Evolutionary conservation across 176 grass and related monocot species (phyloP).

Genomic region (Pharus latifolius): DNA sequence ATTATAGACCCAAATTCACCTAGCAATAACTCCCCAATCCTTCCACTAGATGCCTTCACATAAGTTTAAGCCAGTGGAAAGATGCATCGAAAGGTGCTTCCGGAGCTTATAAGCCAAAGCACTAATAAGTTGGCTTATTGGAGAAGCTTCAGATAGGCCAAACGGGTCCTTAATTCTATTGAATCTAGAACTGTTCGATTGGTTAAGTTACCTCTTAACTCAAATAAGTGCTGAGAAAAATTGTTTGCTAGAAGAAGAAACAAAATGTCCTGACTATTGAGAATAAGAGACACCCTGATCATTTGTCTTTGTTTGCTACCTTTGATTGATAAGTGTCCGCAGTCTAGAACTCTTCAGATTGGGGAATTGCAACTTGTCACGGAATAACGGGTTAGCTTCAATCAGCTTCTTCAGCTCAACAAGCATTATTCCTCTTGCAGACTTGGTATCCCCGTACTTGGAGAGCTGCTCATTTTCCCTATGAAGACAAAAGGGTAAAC

Average conservation of each 20-base stretch:
- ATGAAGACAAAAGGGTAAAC: conserved; percentile 7
- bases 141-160: too few species aligned
- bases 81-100: too few species aligned
- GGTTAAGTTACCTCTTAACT: not conserved
- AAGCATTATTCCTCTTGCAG: conserved; percentile 94
- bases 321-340: conserved; percentile 95
- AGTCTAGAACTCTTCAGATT: conserved; percentile 91
- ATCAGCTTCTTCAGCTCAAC: conserved; percentile 96
- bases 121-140: too few species aligned
- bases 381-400: conserved; percentile 94
- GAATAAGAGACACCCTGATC: not conserved
- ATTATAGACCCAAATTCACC: not conserved
- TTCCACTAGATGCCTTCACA: too few species aligned
- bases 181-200: not conserved
- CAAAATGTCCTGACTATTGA: not conserved
- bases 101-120: too few species aligned
- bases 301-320: conserved; percentile 28
- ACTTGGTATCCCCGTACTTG: conserved; percentile 99
- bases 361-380: conserved; percentile 96
- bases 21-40: not conserved
- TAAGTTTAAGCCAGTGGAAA: too few species aligned
- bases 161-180: too few species aligned
- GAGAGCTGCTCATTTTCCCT: conserved; percentile 99
- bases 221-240: not conserved
- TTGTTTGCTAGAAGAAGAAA: not conserved